A percentile compares a stretch with the other conserved stretches of the same genome.
Evolutionary conservation across 345 rosid species (phyloP).

Genomic region (Bretschneidera sinensis): DNA sequence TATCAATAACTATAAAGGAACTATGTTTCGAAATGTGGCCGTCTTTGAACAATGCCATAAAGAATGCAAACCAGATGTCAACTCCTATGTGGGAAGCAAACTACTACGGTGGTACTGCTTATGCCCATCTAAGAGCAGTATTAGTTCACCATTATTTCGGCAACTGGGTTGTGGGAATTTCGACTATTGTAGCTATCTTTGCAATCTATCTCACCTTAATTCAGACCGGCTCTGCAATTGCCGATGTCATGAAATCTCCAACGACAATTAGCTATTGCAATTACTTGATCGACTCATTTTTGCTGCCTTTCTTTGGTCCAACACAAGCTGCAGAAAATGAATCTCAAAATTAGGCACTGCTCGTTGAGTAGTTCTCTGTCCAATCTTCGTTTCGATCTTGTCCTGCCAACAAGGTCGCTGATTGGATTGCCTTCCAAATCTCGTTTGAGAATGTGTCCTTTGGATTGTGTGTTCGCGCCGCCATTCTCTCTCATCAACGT

Average conservation of each 20-base stretch:
- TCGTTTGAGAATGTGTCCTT: no score
- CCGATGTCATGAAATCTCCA: neutral
- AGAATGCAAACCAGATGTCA: constrained; percentile 17
- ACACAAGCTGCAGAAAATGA: no score
- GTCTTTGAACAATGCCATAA: constrained; percentile 33
- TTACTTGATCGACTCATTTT: neutral
- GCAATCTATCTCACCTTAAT: constrained; percentile 16
- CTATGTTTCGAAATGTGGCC: constrained; percentile 28
- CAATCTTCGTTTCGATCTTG: no score
- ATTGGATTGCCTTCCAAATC: no score
- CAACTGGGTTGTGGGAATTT: constrained; percentile 23
- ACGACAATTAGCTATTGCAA: neutral
- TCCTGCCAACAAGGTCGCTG: no score
- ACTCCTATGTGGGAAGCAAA: constrained; percentile 17
- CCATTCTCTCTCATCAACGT: no score
- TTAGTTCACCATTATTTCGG: constrained; percentile 27
- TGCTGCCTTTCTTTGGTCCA: no score
- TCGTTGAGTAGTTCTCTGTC: no score
- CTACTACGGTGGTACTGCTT: neutral
- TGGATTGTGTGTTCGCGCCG: no score
- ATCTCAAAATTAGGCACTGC: no score
- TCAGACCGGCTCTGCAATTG: constrained; percentile 15
- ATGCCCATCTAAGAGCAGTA: constrained; percentile 12
- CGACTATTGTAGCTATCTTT: constrained; percentile 15
- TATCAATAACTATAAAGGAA: constrained; percentile 23